Evolutionary conservation across 768 basidiomycete genomes (phyloP), one percentile per base, ranked within the genome.

Genomic region (Xerocomus potaroensis): DNA sequence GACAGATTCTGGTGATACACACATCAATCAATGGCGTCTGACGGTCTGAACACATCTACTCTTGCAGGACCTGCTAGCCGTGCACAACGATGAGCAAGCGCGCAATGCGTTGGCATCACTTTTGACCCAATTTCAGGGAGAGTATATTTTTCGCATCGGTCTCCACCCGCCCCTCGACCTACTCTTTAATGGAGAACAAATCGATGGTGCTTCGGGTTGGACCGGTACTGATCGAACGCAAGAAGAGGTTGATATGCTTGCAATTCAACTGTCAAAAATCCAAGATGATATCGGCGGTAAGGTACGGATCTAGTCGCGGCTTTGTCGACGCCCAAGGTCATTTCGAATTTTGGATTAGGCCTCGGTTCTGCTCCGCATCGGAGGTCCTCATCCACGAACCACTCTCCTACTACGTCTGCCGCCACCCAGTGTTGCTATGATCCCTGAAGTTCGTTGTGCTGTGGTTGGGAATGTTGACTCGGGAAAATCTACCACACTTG

Each of bases 381-480:
- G 64, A 45, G 67, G 67, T 8, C 69, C 63, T 4, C 76, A 78
- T 60, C 76, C 83, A 27, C 75, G 86, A 47, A 70, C 73, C 21
- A 72, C 79, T 10, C 64, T 87, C 15, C 68, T 92, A 22, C 64
- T 91, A 46, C 79, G 90, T 50, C 65, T 92, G 48, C 90, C 87
- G 47, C 85, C 89, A 32, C 79, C 79, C 4, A 84, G 75, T 58
- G 82, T 91, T 3, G 80, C 86, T 18, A 66, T 80, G 31, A 87
- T 84, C n/a, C 85, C 89, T 7, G 95, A 99, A 68, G 91, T 96
- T 2, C 80, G 96, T 26, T 91, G 93, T 57, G 94, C 95, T 0
- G 93, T 96, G 2, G 91, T 97, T 5, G 96, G 96, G 4, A 98
- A 96, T 60, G 91, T 93, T 23, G 87, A 90, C 61, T 87, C 89